Base-by-base conservation (phyloP, 805 yeast species). In the Pichia deserticola region DNA sequence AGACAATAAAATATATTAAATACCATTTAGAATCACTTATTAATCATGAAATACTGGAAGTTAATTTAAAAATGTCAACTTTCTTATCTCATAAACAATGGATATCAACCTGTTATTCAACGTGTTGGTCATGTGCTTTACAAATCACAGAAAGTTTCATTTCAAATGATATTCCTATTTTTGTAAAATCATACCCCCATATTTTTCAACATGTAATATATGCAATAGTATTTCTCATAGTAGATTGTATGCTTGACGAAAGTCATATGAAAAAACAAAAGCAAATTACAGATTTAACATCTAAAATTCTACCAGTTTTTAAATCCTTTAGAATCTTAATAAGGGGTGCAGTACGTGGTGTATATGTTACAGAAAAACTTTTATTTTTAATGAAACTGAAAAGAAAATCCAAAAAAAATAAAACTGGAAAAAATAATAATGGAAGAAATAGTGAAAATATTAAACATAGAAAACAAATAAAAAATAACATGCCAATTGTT, bases 311-410 rank as follows among this genome's bases (percentile, higher is more conserved):
- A 1, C 59, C 59, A 4, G 52, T 60, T 5, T 51, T 64, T 15
- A 54, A 56, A 11, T 52, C 64, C 5, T 60, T 59, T 41, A 59
- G 51, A 42, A 55, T 51, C 15, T 53, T 58, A 5, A 54, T 62
- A 44, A 56, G 66, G 35, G 64, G 66, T 15, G 67, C 68, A 4
- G 44, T 59, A 7, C 53, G 68, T n/a, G 68, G 65, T 2, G 36
- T 59, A 1, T 64, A 61, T 44, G 61, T 64, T 30, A 51, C 64
- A 5, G 62, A 60, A 29, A 59, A 56, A 36, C 45, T 64, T 6
- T 48, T 59, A 34, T 48, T 15, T 3, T n/a, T 48, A n/a, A 39
- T 42, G 25, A 36, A 29, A 27, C 44, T 45, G 27, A 43, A 36
- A 39, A 46, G 42, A 38, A 47, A 48, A 11, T 15, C 6, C 15